These are phyloP conservation scores for Pseudogymnoascus sp. DNA, from an alignment of 2,329 filamentous ascomycete genomes.

Conservation along the genomic window DNA sequence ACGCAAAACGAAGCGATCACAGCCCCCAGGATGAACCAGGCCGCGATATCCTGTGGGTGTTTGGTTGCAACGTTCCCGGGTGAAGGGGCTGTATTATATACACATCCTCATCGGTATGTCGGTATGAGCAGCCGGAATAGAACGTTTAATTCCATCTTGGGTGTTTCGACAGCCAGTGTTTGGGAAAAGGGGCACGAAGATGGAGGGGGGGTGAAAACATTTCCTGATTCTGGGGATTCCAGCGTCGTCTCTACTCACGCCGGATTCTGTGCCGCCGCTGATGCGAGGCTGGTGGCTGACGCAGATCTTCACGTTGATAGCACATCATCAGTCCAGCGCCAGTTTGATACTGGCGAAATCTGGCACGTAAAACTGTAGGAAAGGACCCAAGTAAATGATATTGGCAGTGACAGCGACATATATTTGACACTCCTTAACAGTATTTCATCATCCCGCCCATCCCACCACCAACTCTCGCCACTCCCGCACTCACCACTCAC, in stretches of 20 bases:
- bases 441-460: background rate
- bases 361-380: background rate
- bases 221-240: background rate
- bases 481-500: background rate
- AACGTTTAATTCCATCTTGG: background rate
- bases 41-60: no score
- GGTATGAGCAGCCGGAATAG: background rate
- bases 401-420: background rate
- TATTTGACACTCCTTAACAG: background rate
- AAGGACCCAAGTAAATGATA: background rate
- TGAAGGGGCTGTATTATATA: background rate
- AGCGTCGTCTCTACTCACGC: background rate
- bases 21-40: no score
- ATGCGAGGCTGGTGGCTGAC: background rate
- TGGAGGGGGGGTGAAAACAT: background rate
- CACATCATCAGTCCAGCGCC: background rate
- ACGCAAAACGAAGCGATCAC: no score
- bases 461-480: background rate
- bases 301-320: background rate
- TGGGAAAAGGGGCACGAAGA: no score
- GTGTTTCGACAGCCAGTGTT: background rate
- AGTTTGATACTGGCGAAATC: background rate
- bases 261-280: background rate
- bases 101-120: background rate
- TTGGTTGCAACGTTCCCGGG: background rate